Base-by-base conservation (phyloP, 2,329 filamentous ascomycete genomes). In the Paecilomyces niveus region DNA sequence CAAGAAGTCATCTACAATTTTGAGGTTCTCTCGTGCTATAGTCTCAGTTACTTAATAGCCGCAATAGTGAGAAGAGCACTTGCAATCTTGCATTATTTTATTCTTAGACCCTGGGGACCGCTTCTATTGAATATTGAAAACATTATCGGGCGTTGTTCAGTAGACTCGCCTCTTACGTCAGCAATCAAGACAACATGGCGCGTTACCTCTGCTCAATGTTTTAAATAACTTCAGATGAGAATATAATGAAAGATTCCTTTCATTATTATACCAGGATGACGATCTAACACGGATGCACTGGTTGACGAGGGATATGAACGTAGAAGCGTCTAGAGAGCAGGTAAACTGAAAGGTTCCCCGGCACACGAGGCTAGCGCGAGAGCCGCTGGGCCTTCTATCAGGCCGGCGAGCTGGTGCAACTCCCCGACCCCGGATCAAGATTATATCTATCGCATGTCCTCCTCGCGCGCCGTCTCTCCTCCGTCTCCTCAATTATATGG, bases 371-470 rank as follows among this genome's bases (percentile, higher is more conserved):
- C 39, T 60, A 60, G 58, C 58, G 59, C 54, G 39, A 29, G 21
- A 31, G 54, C 29, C 15, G 51, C 39, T 54, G 59, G 58, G 57
- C 57, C 54, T 56, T 22, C 54, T 39, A 39, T 55, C 57, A 18
- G 39, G 33, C 51, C 57, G 58, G 55, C 58, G 53, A 58, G 58
- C 58, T 60, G 53, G 58, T 56, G 56, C 56, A 56, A 49, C 56
- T 57, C 55, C 56, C 56, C 53, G 58, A 52, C 56, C 39, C 39
- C 39, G 39, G 39, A 45, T 24, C 45, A 56, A 55, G 35, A 57
- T 58, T 15, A 26, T 50, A 29, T 26, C 54, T 50, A 50, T 50
- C 21, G 26, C 39, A 56, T 51, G 49, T 32, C 26, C 51, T 9
- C 33, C 18, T 24, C 18, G 39, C 11, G 39, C 31, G 22, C 29